Conservation (phyloP, 352 stramenopile species). For the Pythium insidiosum region DNA sequence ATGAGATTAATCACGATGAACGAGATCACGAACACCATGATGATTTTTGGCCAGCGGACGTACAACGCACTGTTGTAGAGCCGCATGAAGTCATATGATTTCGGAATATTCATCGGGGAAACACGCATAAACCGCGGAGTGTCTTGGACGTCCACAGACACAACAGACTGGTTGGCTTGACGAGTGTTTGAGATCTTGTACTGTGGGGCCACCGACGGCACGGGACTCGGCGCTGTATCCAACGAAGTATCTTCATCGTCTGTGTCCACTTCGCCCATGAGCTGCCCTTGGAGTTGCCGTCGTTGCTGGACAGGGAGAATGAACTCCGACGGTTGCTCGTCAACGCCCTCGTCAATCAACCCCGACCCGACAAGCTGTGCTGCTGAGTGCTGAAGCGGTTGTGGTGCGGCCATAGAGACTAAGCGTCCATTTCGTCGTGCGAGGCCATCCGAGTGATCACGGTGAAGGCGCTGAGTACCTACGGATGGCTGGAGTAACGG, state of each 20-base stretch:
- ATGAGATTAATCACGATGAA: constrained; percentile 57
- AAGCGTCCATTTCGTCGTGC: background rate
- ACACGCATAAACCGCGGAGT: constrained; percentile 74
- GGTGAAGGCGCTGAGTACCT: constrained; percentile 48
- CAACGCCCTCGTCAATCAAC: no score
- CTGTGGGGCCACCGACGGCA: no score
- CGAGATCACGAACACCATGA: constrained; percentile 54
- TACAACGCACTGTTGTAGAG: constrained; percentile 75
- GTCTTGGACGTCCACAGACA: constrained; percentile 72
- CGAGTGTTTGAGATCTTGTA: no score
- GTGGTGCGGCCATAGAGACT: background rate
- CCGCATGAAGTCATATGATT: constrained; percentile 74
- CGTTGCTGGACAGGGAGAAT: no score
- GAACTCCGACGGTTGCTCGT: no score
- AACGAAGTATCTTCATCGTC: no score
- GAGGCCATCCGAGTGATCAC: background rate
- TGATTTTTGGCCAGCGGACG: constrained; percentile 62
- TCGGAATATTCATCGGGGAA: constrained; percentile 62
- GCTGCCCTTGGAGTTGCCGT: no score
- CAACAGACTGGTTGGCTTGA: constrained; percentile 25
- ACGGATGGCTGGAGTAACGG: constrained; percentile 56
- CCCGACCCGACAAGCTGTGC: no score
- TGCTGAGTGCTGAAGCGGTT: no score
- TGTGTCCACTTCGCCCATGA: no score
- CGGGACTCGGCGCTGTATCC: no score